Conservation (phyloP, 1,139 yeast species). For the Geotrichum carabidarum region DNA sequence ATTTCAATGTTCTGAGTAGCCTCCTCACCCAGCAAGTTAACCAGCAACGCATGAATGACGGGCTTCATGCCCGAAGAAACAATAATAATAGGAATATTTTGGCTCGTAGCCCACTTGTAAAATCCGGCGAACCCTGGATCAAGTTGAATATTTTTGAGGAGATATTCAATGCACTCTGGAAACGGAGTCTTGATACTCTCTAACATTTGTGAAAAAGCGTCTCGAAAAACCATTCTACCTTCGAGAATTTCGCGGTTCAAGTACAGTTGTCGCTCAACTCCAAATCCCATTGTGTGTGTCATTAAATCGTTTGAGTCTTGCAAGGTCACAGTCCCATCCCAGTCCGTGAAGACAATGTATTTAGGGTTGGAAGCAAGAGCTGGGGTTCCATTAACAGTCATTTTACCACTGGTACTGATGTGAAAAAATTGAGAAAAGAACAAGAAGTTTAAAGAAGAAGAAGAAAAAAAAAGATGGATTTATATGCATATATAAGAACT, state of each 20-base stretch:
- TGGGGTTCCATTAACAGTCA: constrained; percentile 23
- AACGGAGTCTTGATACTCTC: constrained; percentile 72
- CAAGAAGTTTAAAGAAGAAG: background rate
- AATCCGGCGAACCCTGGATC: constrained; percentile 89
- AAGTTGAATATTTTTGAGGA: constrained; percentile 51
- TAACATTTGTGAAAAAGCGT: constrained; percentile 80
- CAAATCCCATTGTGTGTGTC: constrained; percentile 87
- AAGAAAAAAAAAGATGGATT: background rate
- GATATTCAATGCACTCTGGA: constrained; percentile 67
- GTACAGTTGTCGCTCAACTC: constrained; percentile 57
- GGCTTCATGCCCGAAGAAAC: constrained; percentile 90
- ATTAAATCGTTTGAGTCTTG: constrained; percentile 88
- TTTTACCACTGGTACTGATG: background rate
- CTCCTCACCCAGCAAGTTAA: constrained; percentile 68
- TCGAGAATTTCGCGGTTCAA: constrained; percentile 70
- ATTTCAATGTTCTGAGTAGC: constrained; percentile 72
- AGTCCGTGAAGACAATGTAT: constrained; percentile 90
- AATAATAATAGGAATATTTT: constrained; percentile 71
- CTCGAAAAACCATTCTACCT: constrained; percentile 62
- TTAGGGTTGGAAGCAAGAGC: constrained; percentile 40
- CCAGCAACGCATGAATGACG: constrained; percentile 70
- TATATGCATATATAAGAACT: background rate
- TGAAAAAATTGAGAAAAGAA: background rate
- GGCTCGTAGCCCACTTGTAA: constrained; percentile 68
- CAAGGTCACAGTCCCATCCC: constrained; percentile 95